Conservation (phyloP, 257 asterid species). For the Solanum infundibuliforme region DNA sequence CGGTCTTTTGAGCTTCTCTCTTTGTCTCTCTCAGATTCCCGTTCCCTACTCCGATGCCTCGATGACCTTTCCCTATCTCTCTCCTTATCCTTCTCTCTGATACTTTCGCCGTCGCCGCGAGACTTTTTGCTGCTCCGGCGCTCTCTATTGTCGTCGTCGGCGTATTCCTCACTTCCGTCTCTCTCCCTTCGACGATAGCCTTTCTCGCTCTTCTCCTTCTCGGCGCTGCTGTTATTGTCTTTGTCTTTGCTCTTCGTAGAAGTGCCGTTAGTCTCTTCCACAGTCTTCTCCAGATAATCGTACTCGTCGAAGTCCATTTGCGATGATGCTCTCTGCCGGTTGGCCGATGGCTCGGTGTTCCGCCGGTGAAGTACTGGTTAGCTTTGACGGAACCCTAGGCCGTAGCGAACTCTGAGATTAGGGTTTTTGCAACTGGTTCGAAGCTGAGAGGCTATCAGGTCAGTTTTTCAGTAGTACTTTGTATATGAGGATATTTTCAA, state of each 20-base stretch:
- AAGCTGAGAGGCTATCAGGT: not conserved
- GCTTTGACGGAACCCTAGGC: not conserved
- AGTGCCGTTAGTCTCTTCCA: conserved; percentile 69
- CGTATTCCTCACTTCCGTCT: conserved; percentile 41
- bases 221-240: conserved; percentile 33
- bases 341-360: not conserved
- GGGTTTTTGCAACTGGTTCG: not conserved
- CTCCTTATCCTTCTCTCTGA: conserved; percentile 34
- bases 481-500: not conserved
- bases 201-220: conserved; percentile 50
- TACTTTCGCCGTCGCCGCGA: conserved; percentile 34
- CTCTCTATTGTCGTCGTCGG: conserved; percentile 50
- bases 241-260: conserved; percentile 44
- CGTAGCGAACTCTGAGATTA: not conserved
- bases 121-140: conserved; percentile 61
- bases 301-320: conserved; percentile 96
- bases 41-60: conserved; percentile 47
- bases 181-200: conserved; percentile 67
- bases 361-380: not conserved
- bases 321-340: not conserved
- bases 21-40: conserved; percentile 29
- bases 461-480: not conserved
- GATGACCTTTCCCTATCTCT: conserved; percentile 53
- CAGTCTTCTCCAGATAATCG: conserved; percentile 87
- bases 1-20: conserved; percentile 34